These are phyloP conservation scores for Pythium grandisporangium DNA, from an alignment of 352 stramenopile genomes.

Conservation along the genomic window DNA sequence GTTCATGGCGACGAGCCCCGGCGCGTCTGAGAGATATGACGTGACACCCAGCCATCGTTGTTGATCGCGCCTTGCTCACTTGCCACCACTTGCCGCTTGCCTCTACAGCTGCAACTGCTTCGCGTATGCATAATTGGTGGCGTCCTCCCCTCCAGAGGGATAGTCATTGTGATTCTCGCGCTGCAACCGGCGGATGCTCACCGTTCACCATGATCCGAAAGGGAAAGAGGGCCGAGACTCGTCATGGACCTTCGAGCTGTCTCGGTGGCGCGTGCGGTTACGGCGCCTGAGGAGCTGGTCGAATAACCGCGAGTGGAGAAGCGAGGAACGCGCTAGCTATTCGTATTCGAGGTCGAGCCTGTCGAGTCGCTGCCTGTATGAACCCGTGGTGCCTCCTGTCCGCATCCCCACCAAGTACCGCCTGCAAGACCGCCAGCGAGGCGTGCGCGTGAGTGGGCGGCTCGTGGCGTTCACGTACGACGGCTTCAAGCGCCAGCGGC, in stretches of 20 bases:
- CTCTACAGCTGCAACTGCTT: no score
- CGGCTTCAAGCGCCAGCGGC: constrained; percentile 10
- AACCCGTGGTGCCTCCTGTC: constrained; percentile 16
- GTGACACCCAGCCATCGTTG: no score
- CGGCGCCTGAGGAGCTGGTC: constrained; percentile 13
- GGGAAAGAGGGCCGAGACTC: no score
- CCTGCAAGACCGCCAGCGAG: constrained; percentile 9
- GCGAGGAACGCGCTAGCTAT: constrained; percentile 2
- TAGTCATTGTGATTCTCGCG: no score
- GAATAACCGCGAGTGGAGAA: constrained; percentile 10
- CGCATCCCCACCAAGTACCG: constrained; percentile 17
- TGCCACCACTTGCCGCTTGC: no score
- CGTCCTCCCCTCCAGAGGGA: no score
- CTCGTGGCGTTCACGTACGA: constrained; percentile 19
- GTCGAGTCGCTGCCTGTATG: constrained; percentile 2
- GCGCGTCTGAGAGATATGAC: no score
- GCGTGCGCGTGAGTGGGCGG: constrained; percentile 12
- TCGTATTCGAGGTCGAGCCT: constrained; percentile 9
- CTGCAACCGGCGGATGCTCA: no score
- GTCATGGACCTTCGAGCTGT: constrained; percentile 14
- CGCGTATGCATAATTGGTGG: no score
- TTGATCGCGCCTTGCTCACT: no score
- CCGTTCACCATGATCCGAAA: no score
- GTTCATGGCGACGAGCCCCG: no score
- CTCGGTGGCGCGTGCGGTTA: constrained; percentile 12